Percentiles rank a stretch among this genome's conserved stretches.
phyloP scores from a whole-genome alignment of 2,329 filamentous ascomycete species.

The Aureobasidium sp. region DNA sequence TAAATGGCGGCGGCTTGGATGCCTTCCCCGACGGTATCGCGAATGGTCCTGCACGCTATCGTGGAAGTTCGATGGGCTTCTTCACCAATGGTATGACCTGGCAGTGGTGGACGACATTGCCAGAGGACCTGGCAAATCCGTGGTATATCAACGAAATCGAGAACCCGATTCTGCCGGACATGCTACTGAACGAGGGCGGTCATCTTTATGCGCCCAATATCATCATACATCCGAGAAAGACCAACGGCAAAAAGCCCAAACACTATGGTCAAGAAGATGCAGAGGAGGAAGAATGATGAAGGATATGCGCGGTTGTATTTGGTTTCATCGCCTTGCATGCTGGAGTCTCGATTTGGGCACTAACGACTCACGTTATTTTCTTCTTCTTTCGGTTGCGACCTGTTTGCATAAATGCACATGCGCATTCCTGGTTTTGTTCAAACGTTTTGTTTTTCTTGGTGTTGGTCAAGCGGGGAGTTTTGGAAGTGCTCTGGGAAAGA shows the following conservation, averaged over 20 bases:
- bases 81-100: conserved; percentile 21
- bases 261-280: conserved; percentile 2
- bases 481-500: too few relatives aligned
- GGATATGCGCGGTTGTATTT: neutral
- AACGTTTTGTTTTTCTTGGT: too few relatives aligned
- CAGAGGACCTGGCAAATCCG: conserved; percentile 28
- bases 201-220: conserved; percentile 32
- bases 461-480: too few relatives aligned
- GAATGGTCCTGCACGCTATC: conserved; percentile 19
- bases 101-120: conserved; percentile 31
- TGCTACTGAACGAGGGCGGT: conserved; percentile 28
- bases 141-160: conserved; percentile 28
- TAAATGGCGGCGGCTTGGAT: conserved; percentile 26
- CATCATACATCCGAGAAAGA: conserved; percentile 35
- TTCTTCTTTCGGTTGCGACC: neutral
- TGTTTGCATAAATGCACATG: too few relatives aligned
- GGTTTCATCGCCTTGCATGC: neutral
- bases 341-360: neutral
- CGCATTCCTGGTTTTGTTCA: too few relatives aligned
- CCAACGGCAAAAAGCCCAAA: conserved; percentile 16
- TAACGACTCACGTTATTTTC: neutral
- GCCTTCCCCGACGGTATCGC: conserved; percentile 19
- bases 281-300: neutral
- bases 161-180: conserved; percentile 23
- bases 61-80: conserved; percentile 27